These are phyloP conservation scores for Trichoderma guizhouense DNA, from an alignment of 2,329 filamentous ascomycete genomes.

Conservation along the genomic window DNA sequence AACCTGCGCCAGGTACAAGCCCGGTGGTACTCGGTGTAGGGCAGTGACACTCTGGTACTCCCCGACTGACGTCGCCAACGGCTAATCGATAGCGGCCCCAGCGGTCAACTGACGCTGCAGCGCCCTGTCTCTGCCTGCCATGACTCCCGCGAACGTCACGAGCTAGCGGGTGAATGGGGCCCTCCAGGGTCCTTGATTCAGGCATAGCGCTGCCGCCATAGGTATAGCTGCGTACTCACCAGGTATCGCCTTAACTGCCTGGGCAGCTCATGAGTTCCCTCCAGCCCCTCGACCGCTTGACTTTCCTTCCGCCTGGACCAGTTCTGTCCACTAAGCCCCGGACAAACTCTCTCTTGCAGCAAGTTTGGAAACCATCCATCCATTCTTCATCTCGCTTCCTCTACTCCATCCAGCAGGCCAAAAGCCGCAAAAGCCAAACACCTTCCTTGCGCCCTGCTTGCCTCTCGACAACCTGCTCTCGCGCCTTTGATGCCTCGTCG, in stretches of 20 bases:
- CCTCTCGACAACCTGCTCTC: background rate
- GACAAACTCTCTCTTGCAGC: background rate
- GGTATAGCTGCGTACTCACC: background rate
- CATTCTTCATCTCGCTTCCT: background rate
- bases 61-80: slow-evolving; percentile 7
- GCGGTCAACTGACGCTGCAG: slow-evolving; percentile 18
- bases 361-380: background rate
- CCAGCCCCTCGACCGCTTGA: slow-evolving; percentile 13
- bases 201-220: slow-evolving; percentile 9
- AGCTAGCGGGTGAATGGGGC: slow-evolving; percentile 19
- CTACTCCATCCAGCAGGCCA: background rate
- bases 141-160: slow-evolving; percentile 19
- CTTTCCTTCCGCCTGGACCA: background rate
- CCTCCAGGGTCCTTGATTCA: slow-evolving; percentile 3
- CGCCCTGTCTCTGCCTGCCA: slow-evolving; percentile 16
- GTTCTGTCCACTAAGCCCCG: background rate
- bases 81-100: slow-evolving; percentile 17
- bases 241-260: slow-evolving; percentile 12
- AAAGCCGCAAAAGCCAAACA: background rate
- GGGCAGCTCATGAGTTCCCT: slow-evolving; percentile 13
- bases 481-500: slow-evolving; percentile 17
- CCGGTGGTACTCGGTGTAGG: slow-evolving; percentile 6
- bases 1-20: background rate
- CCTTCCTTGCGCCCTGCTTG: background rate
- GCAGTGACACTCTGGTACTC: background rate